Percentiles rank a stretch among this genome's conserved stretches.
phyloP scores from a whole-genome alignment of 176 grass and related monocot species.

The Tillandsia fasciculata region DNA sequence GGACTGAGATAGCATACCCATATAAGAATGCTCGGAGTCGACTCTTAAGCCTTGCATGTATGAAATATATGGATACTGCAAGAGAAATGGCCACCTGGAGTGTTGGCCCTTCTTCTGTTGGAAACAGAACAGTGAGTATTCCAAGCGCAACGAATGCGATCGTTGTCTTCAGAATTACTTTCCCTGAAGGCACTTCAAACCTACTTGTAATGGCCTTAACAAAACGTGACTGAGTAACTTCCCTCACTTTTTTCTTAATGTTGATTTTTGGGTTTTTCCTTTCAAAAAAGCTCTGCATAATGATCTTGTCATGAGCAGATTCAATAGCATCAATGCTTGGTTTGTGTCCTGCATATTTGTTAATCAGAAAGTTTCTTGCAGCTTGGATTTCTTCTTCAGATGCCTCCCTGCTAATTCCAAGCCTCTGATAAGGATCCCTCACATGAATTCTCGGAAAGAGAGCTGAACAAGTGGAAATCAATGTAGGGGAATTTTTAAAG shows the following conservation, averaged over 20 bases:
- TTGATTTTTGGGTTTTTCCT: constrained; percentile 78
- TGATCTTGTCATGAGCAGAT: constrained; percentile 80
- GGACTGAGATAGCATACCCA: constrained; percentile 48
- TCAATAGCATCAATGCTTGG: constrained; percentile 89
- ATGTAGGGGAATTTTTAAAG: constrained; percentile 2
- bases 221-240: constrained; percentile 53
- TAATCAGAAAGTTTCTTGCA: constrained; percentile 76
- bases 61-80: constrained; percentile 77
- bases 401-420: constrained; percentile 84
- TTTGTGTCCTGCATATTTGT: constrained; percentile 74
- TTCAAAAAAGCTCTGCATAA: constrained; percentile 83
- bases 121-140: constrained; percentile 58
- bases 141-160: constrained; percentile 51
- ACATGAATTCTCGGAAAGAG: constrained; percentile 80
- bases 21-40: constrained; percentile 71
- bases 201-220: constrained; percentile 59
- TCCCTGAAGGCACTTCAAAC: constrained; percentile 71
- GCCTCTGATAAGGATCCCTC: constrained; percentile 73
- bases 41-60: constrained; percentile 57
- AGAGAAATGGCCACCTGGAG: constrained; percentile 77
- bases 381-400: constrained; percentile 98
- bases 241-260: constrained; percentile 69
- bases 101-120: constrained; percentile 89
- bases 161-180: constrained; percentile 69
- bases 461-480: constrained; percentile 45